Conservation (phyloP, 2,329 filamentous ascomycete species). For the Botryotinia globosa region DNA sequence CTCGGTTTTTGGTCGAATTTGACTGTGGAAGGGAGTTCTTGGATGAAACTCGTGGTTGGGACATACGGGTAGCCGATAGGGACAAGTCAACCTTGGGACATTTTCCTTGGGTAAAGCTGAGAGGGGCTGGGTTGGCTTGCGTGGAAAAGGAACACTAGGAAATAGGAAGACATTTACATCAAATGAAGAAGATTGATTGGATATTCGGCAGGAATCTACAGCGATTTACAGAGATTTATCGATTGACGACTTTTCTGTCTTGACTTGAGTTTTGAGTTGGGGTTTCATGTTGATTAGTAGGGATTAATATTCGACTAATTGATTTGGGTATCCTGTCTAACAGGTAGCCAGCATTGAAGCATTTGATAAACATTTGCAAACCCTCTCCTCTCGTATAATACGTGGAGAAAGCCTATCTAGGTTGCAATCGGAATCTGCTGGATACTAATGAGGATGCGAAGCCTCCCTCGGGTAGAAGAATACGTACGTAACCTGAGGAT, state of each 20-base stretch:
- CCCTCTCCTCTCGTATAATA: not conserved
- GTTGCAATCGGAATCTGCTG: not conserved
- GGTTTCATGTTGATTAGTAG: not conserved
- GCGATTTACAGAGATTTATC: not conserved
- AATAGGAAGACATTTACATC: constrained; percentile 1
- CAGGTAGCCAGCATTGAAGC: not conserved
- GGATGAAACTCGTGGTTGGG: constrained; percentile 18
- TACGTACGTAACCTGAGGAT: not conserved
- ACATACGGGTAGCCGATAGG: constrained; percentile 16
- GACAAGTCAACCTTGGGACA: not conserved
- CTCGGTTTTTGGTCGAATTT: constrained; percentile 8
- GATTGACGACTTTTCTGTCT: not conserved
- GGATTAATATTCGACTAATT: not conserved
- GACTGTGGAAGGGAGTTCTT: constrained; percentile 20
- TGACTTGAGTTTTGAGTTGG: not conserved
- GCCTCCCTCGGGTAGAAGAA: not conserved
- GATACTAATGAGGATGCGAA: not conserved
- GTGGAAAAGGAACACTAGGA: constrained; percentile 13
- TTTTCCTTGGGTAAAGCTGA: not conserved
- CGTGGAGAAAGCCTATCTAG: not conserved
- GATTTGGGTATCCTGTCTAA: not conserved
- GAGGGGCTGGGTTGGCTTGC: constrained; percentile 7
- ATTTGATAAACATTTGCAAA: not conserved
- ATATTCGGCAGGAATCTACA: not conserved
- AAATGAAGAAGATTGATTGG: constrained; percentile 15